A percentile compares a stretch with the other conserved stretches of the same genome.
Conservation (phyloP, 2,329 filamentous ascomycete species). For the Corniculantispora saksenae region DNA sequence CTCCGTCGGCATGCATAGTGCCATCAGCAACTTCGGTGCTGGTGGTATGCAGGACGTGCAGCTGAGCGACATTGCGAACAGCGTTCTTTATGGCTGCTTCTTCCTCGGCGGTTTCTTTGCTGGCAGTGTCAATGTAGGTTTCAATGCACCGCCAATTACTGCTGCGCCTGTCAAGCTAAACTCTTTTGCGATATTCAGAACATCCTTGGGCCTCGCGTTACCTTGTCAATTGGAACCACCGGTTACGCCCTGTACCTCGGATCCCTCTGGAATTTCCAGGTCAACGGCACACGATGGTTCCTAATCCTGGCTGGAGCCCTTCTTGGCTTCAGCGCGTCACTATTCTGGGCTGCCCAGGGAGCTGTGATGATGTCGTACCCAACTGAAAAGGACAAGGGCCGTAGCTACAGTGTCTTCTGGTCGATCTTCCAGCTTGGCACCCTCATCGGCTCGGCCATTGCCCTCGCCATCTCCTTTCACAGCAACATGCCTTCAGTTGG, state of each 20-base stretch:
- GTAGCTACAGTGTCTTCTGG: slow-evolving; percentile 84
- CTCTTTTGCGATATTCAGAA: slow-evolving; percentile 42
- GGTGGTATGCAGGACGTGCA: slow-evolving; percentile 19
- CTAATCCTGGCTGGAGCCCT: slow-evolving; percentile 70
- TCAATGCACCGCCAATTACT: not conserved
- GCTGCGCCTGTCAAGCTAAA: not conserved
- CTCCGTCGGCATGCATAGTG: slow-evolving; percentile 28
- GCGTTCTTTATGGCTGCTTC: slow-evolving; percentile 59
- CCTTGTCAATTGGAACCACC: slow-evolving; percentile 67
- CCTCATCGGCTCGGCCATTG: slow-evolving; percentile 66
- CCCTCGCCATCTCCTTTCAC: slow-evolving; percentile 26
- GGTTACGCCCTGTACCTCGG: slow-evolving; percentile 72
- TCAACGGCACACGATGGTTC: slow-evolving; percentile 65
- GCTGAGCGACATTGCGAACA: slow-evolving; percentile 22
- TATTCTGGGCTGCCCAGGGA: slow-evolving; percentile 75
- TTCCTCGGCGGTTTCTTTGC: slow-evolving; percentile 64
- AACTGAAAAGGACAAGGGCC: slow-evolving; percentile 72
- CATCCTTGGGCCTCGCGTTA: slow-evolving; percentile 64
- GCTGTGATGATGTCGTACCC: slow-evolving; percentile 84
- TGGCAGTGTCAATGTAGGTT: slow-evolving; percentile 60
- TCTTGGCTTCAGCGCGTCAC: slow-evolving; percentile 70
- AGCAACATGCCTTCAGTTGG: slow-evolving; percentile 26
- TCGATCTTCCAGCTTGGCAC: slow-evolving; percentile 85
- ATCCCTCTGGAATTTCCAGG: slow-evolving; percentile 66
- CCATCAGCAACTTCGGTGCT: slow-evolving; percentile 19